Evolutionary conservation across 495 filamentous ascomycete species (phyloP), one percentile per base, ranked within the genome.

Genomic region (Penicillium waksmanii): DNA sequence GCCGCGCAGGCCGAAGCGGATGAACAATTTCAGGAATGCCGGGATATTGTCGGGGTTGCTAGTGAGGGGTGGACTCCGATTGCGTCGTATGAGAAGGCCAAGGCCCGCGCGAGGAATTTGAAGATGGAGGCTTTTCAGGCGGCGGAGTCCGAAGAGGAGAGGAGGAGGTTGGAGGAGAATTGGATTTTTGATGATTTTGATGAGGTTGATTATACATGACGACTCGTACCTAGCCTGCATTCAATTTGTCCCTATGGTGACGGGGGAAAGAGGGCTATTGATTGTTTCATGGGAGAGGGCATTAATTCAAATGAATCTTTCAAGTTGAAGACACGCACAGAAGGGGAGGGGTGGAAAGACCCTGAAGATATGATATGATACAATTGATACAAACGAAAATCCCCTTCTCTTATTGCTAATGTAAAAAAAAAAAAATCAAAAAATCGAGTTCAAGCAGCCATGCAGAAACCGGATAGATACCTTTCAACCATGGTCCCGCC

Each of bases 161-260:
- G 48, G 42, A 46, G 13, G n/a, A 56, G 27, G 31, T 46, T 70
- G 33, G 15, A 65, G 59, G 67, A 70, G 43, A 55, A 70, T 53
- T 70, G 63, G 67, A 63, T 68, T 52, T 70, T 68, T 50, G 61
- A 67, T 43, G 65, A 70, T 53, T 66, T 65, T 46, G 59, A 58
- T 51, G 66, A 70, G 55, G 63, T 64, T 10, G 65, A 62, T 13
- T 70, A 73, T 36, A 55, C 36, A 38, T 31, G 23, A 23, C 3
- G 1, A 23, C 23, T 23, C 23, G 23, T 2, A 23, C 23, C 1
- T 23, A 3, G 23, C 23, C 23, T 23, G 23, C 23, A 23, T 23
- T 23, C 23, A 23, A 3, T 23, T 23, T 23, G 23, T 23, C 23
- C 1, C 23, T 23, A 3, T 23, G 23, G 23, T 3, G 23, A 21